Evolutionary conservation across 2,329 filamentous ascomycete genomes (phyloP), one percentile per base, ranked within the genome.

Genomic region (Gremmenia infestans): DNA sequence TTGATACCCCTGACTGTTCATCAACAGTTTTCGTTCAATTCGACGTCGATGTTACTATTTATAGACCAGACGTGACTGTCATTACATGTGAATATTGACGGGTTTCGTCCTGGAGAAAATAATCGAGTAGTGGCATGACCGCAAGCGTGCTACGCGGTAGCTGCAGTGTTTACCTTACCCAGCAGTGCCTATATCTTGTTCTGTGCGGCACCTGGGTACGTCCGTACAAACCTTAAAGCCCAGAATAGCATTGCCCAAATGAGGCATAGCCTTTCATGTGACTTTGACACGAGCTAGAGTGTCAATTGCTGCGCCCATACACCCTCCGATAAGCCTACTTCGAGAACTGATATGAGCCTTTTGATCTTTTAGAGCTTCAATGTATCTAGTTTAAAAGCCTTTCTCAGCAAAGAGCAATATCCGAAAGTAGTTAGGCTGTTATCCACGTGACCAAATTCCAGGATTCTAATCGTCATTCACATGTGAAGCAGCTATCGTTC

Each of bases 401-500:
- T 32, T 32, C 28, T 11, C 28, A 12, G 28, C 28, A 17, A 8
- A 40, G 15, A 40, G 37, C 37, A 17, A 11, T 17, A 40, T 40
- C 37, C 37, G 15, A 40, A 40, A 40, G 15, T 3, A 40, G 37
- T 40, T 40, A 6, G 37, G 17, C 5, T n/a, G 2, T 3, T 17
- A n/a, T 40, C 1, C 37, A 40, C 37, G 37, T 40, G 37, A 40
- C n/a, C n/a, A 15, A 2, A 4, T 17, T 9, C 15, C n/a, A 1
- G 37, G 28, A 9, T 32, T 15, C n/a, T 17, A 40, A 40, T 15
- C 37, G 37, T 46, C 51, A 15, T 22, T 25, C 11, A 42, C 17
- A 28, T 35, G 32, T 46, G 50, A 52, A 46, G 39, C 52, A 54
- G 45, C 43, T 19, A 39, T 9, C 25, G 52, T 48, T 37, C 49